phyloP scores from a whole-genome alignment of 1,284 basidiomycete genomes.

The Apiotrichum mycotoxinovorans region DNA sequence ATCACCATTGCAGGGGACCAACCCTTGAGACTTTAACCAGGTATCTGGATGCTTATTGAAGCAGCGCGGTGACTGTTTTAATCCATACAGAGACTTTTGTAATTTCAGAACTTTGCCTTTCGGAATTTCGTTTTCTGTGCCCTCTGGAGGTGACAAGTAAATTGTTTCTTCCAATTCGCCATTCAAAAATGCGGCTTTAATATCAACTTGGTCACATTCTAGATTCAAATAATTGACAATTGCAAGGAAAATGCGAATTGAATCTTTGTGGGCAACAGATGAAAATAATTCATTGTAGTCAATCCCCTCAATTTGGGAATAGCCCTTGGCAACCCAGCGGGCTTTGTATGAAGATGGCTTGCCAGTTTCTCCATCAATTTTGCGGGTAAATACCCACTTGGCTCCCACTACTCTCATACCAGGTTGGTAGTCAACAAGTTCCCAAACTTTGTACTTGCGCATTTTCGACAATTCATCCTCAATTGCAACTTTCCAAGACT shows the following conservation, averaged over 20 bases:
- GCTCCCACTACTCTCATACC: slow-evolving; percentile 2
- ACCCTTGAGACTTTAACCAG: not conserved
- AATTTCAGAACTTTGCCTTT: slow-evolving; percentile 14
- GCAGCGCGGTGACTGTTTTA: slow-evolving; percentile 27
- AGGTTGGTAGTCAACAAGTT: not conserved
- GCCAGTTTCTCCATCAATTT: slow-evolving; percentile 18
- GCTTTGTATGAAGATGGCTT: slow-evolving; percentile 16
- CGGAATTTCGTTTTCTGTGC: slow-evolving; percentile 15
- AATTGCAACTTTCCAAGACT: slow-evolving; percentile 20
- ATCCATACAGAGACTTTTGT: slow-evolving; percentile 29
- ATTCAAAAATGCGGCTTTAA: slow-evolving; percentile 19
- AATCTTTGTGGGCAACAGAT: slow-evolving; percentile 27
- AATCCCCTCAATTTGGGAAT: slow-evolving; percentile 14
- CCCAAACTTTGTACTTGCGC: slow-evolving; percentile 23
- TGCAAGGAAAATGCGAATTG: slow-evolving; percentile 22
- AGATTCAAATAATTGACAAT: slow-evolving; percentile 26
- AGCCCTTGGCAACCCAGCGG: slow-evolving; percentile 19
- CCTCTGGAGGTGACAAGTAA: slow-evolving; percentile 24
- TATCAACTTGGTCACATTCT: slow-evolving; percentile 31
- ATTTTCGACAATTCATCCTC: slow-evolving; percentile 21
- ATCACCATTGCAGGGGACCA: not conserved
- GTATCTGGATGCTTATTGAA: slow-evolving; percentile 20
- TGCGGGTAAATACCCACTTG: slow-evolving; percentile 18
- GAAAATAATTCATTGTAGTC: slow-evolving; percentile 24
- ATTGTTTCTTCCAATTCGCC: slow-evolving; percentile 17